phyloP scores from a whole-genome alignment of 2,329 filamentous ascomycete species.

The Elsinoe ampelina region DNA sequence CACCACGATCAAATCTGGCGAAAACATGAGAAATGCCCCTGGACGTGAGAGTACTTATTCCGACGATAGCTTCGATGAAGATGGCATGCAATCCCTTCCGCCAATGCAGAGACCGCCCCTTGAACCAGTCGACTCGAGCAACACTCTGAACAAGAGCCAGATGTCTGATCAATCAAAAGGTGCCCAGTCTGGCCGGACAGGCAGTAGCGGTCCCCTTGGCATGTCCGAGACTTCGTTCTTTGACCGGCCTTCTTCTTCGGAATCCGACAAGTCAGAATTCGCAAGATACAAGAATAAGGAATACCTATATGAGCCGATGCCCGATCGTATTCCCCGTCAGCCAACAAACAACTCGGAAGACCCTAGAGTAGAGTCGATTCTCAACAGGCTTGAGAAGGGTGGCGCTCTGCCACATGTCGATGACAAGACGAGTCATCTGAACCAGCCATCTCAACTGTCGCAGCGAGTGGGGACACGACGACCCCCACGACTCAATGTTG shows the following conservation, averaged over 20 bases:
- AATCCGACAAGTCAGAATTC: slow-evolving; percentile 26
- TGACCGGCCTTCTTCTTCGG: slow-evolving; percentile 24
- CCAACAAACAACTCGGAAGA: slow-evolving; percentile 17
- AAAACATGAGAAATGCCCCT: slow-evolving; percentile 20
- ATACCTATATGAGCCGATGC: slow-evolving; percentile 16
- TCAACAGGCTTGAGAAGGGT: slow-evolving; percentile 26
- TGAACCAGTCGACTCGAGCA: slow-evolving; percentile 6
- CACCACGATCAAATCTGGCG: slow-evolving; percentile 39
- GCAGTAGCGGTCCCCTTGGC: slow-evolving; percentile 23
- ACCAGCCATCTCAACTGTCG: slow-evolving; percentile 27
- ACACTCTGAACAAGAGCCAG: slow-evolving; percentile 6
- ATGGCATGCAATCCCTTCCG: slow-evolving; percentile 5
- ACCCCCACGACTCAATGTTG: slow-evolving; percentile 71
- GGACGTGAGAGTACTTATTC: slow-evolving; percentile 8
- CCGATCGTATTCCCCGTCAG: slow-evolving; percentile 16
- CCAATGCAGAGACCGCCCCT: neutral
- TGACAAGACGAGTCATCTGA: slow-evolving; percentile 24
- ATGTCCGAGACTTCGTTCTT: slow-evolving; percentile 27
- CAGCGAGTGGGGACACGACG: slow-evolving; percentile 34
- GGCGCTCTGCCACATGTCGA: slow-evolving; percentile 25
- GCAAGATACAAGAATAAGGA: slow-evolving; percentile 17
- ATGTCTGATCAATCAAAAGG: slow-evolving; percentile 13
- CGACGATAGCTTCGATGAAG: slow-evolving; percentile 10
- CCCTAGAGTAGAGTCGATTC: slow-evolving; percentile 22
- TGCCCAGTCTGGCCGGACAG: slow-evolving; percentile 13